Percentiles rank a stretch among this genome's conserved stretches.
These are phyloP conservation scores for Oryza meridionalis DNA, from an alignment of 176 grass and related monocot genomes.

Conservation along the genomic window DNA sequence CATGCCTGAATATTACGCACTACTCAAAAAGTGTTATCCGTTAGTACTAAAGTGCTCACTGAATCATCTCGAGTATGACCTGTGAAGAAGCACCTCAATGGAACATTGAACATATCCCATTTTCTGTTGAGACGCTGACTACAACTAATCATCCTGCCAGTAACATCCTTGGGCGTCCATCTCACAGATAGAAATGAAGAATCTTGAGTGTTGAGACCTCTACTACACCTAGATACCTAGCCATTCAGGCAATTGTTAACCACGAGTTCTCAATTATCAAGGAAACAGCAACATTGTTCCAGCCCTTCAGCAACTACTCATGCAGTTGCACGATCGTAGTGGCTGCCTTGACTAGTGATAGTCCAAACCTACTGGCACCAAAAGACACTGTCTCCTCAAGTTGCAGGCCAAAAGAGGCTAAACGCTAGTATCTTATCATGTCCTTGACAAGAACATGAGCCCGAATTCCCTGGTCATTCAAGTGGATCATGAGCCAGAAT, in stretches of 20 bases:
- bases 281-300: not conserved
- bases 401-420: slow-evolving; percentile 21
- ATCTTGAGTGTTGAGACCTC: not conserved
- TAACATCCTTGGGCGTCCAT: not conserved
- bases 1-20: slow-evolving; percentile 13
- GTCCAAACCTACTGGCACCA: slow-evolving; percentile 12
- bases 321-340: slow-evolving; percentile 6
- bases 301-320: not conserved
- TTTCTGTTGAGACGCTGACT: slow-evolving; percentile 39
- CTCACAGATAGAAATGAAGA: slow-evolving; percentile 13
- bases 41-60: slow-evolving; percentile 27
- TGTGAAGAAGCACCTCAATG: slow-evolving; percentile 3
- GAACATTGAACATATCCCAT: slow-evolving; percentile 26
- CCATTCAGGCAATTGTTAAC: not conserved
- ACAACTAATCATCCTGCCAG: not conserved
- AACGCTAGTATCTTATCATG: slow-evolving; percentile 21
- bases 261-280: not conserved
- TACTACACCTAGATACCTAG: not conserved
- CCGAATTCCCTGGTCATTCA: slow-evolving; percentile 20
- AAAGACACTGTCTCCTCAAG: slow-evolving; percentile 1
- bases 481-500: slow-evolving; percentile 22
- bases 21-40: slow-evolving; percentile 18
- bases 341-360: not conserved
- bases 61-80: slow-evolving; percentile 40
- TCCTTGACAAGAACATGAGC: slow-evolving; percentile 42